Evolutionary conservation across 2,329 filamentous ascomycete genomes (phyloP), one percentile per base, ranked within the genome.

Genomic region (Beauveria scarabaeidicola): DNA sequence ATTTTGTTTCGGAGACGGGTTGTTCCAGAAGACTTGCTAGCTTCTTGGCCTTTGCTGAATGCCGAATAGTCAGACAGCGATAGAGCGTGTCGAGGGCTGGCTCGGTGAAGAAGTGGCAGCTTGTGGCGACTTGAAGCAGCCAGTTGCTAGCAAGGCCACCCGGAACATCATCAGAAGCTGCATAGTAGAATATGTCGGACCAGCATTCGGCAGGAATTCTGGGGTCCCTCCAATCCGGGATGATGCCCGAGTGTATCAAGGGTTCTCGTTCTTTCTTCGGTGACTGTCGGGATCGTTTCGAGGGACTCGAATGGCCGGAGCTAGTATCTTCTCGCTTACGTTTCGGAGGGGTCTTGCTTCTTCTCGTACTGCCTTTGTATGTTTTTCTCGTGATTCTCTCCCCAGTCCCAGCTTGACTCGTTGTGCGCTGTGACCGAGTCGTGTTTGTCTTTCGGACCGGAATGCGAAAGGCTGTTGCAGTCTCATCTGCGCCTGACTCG

Each of bases 21-120:
- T 76, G 73, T n/a, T 81, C 78, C 9, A 94, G 77, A 40, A 86
- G 73, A 27, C 76, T 66, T 40, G 74, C 71, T 3, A 83, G 72
- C n/a, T 72, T 72, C 64, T 74, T 75, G 44, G 75, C 73, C 69
- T 77, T 80, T 59, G 70, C 66, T 58, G 73, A 66, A 40, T 68
- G 73, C 61, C 81, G 78, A 48, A 94, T 75, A 1, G 85, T 85
- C 9, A 89, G 89, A 5, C 78, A 83, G 51, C 81, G 78, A 69
- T 94, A 94, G 5, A 95, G 77, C 1, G 83, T 86, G 5, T 85
- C 85, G 54, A 94, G 72, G 1, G 89, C 89, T 5, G 90, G 87
- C 66, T 91, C 89, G 0, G 82, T 75, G 60, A 92, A 90, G 2
- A 78, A 71, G 54, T 78, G 81, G 65, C 87, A 92, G 17, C 84